phyloP scores from a whole-genome alignment of 257 asterid genomes.

The Penstemon eatonii region DNA sequence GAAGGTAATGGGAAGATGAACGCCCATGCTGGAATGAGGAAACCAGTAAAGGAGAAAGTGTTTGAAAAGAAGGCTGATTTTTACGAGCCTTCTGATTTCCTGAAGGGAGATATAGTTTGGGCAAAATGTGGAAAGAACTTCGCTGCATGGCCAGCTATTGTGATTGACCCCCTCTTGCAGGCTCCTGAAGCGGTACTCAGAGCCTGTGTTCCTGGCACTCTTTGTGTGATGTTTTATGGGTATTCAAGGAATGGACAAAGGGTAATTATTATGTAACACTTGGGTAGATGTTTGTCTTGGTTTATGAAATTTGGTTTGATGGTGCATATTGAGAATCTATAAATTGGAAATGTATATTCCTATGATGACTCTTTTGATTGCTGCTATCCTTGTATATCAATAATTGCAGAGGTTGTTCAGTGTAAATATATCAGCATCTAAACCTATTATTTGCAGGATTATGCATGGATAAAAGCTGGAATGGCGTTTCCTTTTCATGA shows the following conservation, averaged over 20 bases:
- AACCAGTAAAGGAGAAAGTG: conserved; percentile 40
- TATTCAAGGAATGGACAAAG: conserved; percentile 66
- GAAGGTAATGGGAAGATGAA: conserved; percentile 39
- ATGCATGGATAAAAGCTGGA: conserved; percentile 93
- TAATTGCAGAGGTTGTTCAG: not conserved
- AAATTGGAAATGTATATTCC: conserved; percentile 7
- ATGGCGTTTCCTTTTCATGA: conserved; percentile 85
- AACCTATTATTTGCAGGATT: conserved; percentile 59
- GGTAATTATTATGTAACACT: conserved; percentile 46
- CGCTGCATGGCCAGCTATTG: conserved; percentile 97
- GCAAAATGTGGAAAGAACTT: conserved; percentile 84
- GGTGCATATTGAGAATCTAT: conserved; percentile 11
- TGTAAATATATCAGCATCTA: conserved; percentile 11
- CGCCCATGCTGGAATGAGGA: conserved; percentile 30
- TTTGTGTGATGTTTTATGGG: conserved; percentile 95
- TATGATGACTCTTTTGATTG: conserved; percentile 18
- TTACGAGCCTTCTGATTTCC: conserved; percentile 63
- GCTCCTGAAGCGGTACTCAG: conserved; percentile 78
- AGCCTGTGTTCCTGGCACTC: conserved; percentile 76
- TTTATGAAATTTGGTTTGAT: not conserved
- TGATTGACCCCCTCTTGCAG: conserved; percentile 71
- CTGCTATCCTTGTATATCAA: conserved; percentile 2
- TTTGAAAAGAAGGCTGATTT: conserved; percentile 48
- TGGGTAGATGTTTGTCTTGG: conserved; percentile 17
- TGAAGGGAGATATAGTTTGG: conserved; percentile 78